Conservation (phyloP, 192 early-diverging fungal species). For the Coemansia sp. region DNA sequence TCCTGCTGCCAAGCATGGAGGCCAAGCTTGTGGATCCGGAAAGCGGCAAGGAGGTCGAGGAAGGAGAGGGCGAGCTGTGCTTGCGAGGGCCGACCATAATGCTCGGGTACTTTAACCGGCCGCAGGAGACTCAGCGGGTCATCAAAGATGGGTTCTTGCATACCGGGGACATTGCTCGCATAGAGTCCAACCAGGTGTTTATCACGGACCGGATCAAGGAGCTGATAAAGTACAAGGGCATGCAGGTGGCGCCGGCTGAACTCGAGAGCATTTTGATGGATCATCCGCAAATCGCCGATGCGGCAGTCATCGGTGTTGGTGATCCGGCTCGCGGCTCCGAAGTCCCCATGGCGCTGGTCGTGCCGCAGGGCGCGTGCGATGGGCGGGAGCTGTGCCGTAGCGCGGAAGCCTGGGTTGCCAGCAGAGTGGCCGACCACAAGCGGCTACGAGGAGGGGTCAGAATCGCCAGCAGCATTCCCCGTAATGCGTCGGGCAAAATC, state of each 20-base stretch:
- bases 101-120: constrained; percentile 79
- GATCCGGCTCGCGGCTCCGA: constrained; percentile 61
- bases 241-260: constrained; percentile 81
- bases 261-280: constrained; percentile 70
- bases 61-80: constrained; percentile 74
- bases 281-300: constrained; percentile 65
- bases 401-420: constrained; percentile 17
- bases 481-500: constrained; percentile 42
- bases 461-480: constrained; percentile 20
- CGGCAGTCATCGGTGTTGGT: constrained; percentile 64
- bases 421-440: constrained; percentile 37
- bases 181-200: constrained; percentile 58
- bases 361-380: constrained; percentile 15
- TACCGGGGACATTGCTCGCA: constrained; percentile 75
- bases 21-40: constrained; percentile 69
- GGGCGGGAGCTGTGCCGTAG: neutral
- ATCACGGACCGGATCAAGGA: constrained; percentile 78
- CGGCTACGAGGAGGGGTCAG: constrained; percentile 40
- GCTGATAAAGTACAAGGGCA: constrained; percentile 89
- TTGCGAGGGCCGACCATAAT: constrained; percentile 82
- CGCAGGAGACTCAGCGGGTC: constrained; percentile 63
- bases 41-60: constrained; percentile 26
- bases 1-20: constrained; percentile 67
- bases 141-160: constrained; percentile 76
- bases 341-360: constrained; percentile 74